A percentile compares a stretch with the other conserved stretches of the same genome.
phyloP scores from a whole-genome alignment of 192 early-diverging fungal species.

The Backusella morwellensis region DNA sequence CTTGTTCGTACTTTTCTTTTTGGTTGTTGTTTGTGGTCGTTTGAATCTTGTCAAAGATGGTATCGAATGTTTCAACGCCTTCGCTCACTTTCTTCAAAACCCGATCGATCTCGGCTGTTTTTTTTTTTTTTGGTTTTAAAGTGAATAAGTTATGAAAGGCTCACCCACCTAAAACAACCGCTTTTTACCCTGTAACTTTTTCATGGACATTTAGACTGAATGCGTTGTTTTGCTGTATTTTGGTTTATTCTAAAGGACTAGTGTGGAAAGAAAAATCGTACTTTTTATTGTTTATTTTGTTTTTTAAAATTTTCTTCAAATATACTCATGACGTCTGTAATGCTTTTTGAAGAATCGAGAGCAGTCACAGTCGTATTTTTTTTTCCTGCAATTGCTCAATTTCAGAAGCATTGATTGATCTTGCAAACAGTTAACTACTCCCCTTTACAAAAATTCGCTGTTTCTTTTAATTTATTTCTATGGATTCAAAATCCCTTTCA shows the following conservation, averaged over 20 bases:
- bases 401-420: too few species aligned
- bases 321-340: too few species aligned
- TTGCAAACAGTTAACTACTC: too few species aligned
- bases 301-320: too few species aligned
- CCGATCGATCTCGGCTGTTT: conserved; percentile 91
- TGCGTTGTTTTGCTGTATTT: not conserved
- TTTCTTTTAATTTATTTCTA: not conserved
- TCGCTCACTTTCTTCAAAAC: conserved; percentile 93
- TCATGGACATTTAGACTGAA: not conserved
- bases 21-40: conserved; percentile 79
- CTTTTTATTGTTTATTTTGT: too few species aligned
- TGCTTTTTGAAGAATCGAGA: too few species aligned
- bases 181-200: not conserved
- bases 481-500: too few species aligned
- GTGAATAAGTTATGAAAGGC: not conserved
- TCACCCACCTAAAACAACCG: not conserved
- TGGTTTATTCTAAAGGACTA: not conserved
- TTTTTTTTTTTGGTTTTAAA: not conserved
- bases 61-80: conserved; percentile 94
- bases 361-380: not conserved
- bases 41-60: conserved; percentile 86
- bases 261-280: not conserved
- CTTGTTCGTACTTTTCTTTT: conserved; percentile 95
- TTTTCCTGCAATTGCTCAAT: too few species aligned
- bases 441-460: not conserved